phyloP scores from a whole-genome alignment of 2,329 filamentous ascomycete species.

The Colletotrichum paranaense region DNA sequence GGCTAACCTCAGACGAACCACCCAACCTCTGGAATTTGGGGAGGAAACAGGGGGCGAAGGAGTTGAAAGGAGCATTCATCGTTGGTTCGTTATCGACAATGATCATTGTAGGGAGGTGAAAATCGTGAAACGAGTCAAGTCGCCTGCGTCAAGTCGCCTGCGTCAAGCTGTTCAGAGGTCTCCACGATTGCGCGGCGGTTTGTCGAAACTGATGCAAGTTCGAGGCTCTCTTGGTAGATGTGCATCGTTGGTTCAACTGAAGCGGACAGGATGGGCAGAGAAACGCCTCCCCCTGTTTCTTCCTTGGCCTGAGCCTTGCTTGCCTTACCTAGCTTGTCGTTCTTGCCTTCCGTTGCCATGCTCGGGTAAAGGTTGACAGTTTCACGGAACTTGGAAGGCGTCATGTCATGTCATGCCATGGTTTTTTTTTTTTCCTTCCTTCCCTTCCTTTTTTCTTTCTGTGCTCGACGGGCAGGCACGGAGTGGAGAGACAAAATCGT shows the following conservation, averaged over 20 bases:
- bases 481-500: background rate
- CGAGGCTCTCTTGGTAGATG: background rate
- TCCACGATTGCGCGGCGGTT: background rate
- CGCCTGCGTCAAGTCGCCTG: background rate
- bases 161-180: background rate
- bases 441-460: slow-evolving; percentile 2
- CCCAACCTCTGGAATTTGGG: slow-evolving; percentile 22
- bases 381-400: slow-evolving; percentile 20
- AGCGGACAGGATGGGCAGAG: background rate
- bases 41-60: background rate
- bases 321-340: background rate
- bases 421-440: background rate
- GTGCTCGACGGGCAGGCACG: background rate
- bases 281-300: background rate
- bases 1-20: background rate
- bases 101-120: background rate
- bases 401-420: background rate
- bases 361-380: slow-evolving; percentile 11
- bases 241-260: slow-evolving; percentile 1
- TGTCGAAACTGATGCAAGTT: background rate
- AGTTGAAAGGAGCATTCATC: background rate
- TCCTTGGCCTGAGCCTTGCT: background rate
- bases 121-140: background rate
- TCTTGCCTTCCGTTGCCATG: background rate
- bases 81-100: background rate